phyloP scores from a whole-genome alignment of 768 basidiomycete species.

The Serendipita sp. region DNA sequence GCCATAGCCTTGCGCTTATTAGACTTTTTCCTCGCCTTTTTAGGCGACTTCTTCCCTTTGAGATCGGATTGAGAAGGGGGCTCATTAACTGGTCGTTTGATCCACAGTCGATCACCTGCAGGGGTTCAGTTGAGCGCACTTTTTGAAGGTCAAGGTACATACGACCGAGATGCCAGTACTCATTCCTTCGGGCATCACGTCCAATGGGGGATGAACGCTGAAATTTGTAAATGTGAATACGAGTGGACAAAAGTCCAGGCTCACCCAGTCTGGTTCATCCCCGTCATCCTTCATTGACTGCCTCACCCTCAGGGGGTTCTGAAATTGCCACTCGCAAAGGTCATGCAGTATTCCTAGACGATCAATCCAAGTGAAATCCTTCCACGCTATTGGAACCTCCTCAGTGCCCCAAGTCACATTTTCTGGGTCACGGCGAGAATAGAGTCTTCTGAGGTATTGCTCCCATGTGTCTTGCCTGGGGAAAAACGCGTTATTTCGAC shows the following conservation, averaged over 20 bases:
- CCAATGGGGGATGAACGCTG: slow-evolving; percentile 78
- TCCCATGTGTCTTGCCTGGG: slow-evolving; percentile 63
- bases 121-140: not conserved
- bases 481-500: slow-evolving; percentile 9
- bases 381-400: slow-evolving; percentile 8
- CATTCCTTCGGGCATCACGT: slow-evolving; percentile 59
- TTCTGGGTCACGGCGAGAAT: slow-evolving; percentile 50
- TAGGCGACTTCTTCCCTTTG: slow-evolving; percentile 28
- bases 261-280: slow-evolving; percentile 61
- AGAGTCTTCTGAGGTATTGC: slow-evolving; percentile 57
- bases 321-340: slow-evolving; percentile 75
- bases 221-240: slow-evolving; percentile 8
- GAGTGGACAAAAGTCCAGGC: slow-evolving; percentile 17
- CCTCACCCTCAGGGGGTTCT: slow-evolving; percentile 53
- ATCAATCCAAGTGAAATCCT: slow-evolving; percentile 44
- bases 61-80: slow-evolving; percentile 12
- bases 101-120: slow-evolving; percentile 71
- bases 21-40: slow-evolving; percentile 9
- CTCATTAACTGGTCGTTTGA: slow-evolving; percentile 53
- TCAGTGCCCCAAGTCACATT: slow-evolving; percentile 59
- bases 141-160: slow-evolving; percentile 15
- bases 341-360: slow-evolving; percentile 59
- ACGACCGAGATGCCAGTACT: slow-evolving; percentile 79
- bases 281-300: slow-evolving; percentile 64
- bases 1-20: not conserved